These are phyloP conservation scores for Apiospora hydei DNA, from an alignment of 2,329 filamentous ascomycete species.

Conservation along the genomic window DNA sequence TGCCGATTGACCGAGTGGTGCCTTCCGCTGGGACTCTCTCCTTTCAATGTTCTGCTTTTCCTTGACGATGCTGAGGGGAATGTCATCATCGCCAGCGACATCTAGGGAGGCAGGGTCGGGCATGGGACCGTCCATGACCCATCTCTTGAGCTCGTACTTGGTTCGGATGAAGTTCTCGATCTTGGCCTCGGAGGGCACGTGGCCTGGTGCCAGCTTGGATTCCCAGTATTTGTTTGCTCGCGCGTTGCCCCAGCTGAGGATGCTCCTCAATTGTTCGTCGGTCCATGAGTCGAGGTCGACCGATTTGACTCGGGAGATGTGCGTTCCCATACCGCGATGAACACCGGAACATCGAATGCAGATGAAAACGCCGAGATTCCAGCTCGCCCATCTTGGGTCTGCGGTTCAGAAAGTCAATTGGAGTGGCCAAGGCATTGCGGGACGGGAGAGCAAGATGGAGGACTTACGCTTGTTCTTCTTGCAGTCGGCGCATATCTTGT, in stretches of 20 bases:
- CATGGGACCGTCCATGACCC: constrained; percentile 97
- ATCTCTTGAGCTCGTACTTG: constrained; percentile 98
- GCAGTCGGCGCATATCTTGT: constrained; percentile 98
- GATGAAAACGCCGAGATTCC: constrained; percentile 96
- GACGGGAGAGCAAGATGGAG: background rate
- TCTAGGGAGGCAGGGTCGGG: constrained; percentile 92
- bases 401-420: constrained; percentile 28
- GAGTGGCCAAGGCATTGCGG: constrained; percentile 9
- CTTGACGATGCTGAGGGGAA: constrained; percentile 67
- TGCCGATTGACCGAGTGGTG: constrained; percentile 55
- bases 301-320: constrained; percentile 97
- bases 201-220: constrained; percentile 86
- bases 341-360: constrained; percentile 99
- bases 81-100: constrained; percentile 85
- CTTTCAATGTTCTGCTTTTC: constrained; percentile 71
- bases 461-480: constrained; percentile 95
- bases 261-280: constrained; percentile 93
- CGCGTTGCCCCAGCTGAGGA: constrained; percentile 94
- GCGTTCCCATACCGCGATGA: constrained; percentile 97
- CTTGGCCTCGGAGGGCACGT: constrained; percentile 94
- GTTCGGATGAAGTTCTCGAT: constrained; percentile 99
- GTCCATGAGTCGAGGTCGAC: constrained; percentile 99
- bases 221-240: constrained; percentile 99
- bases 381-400: constrained; percentile 99
- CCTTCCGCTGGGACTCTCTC: constrained; percentile 67